phyloP scores from a whole-genome alignment of 2,329 filamentous ascomycete genomes.

The Trichoderma brevicompactum region DNA sequence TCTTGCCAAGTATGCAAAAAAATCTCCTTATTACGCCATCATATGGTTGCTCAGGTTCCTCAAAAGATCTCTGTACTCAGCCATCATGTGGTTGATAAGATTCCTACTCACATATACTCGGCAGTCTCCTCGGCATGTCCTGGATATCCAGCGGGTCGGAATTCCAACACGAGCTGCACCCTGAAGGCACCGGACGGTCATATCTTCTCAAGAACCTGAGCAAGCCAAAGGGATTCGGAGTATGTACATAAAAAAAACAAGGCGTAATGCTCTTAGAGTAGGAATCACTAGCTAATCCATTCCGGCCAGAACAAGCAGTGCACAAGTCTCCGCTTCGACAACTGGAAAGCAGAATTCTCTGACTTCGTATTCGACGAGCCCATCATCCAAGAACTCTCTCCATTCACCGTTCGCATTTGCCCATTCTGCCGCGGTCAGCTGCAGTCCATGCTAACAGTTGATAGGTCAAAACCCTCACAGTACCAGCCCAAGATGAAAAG shows the following conservation, averaged over 20 bases:
- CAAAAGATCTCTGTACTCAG: conserved; percentile 22
- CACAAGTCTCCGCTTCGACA: conserved; percentile 27
- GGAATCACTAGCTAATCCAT: background rate
- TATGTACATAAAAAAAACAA: conserved; percentile 11
- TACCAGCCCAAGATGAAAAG: conserved; percentile 23
- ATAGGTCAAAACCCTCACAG: conserved; percentile 22
- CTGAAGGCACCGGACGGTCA: conserved; percentile 19
- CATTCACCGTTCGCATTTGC: conserved; percentile 14
- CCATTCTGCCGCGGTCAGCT: background rate
- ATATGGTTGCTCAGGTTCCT: conserved; percentile 23
- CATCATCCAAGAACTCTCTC: conserved; percentile 25
- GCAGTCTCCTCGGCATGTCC: conserved; percentile 27
- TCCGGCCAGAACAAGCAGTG: conserved; percentile 22
- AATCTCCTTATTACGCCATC: conserved; percentile 23
- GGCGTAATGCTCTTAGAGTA: background rate
- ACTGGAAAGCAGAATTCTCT: conserved; percentile 24
- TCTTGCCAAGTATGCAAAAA: conserved; percentile 26
- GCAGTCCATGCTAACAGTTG: background rate
- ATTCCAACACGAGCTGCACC: conserved; percentile 26
- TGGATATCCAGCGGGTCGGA: conserved; percentile 25
- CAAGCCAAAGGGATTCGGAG: conserved; percentile 25
- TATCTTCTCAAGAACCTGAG: conserved; percentile 28
- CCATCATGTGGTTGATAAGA: conserved; percentile 16
- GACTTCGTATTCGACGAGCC: conserved; percentile 27
- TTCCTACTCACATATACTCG: conserved; percentile 25